Conservation (phyloP, 257 asterid species). For the Solanum chiquidenum region DNA sequence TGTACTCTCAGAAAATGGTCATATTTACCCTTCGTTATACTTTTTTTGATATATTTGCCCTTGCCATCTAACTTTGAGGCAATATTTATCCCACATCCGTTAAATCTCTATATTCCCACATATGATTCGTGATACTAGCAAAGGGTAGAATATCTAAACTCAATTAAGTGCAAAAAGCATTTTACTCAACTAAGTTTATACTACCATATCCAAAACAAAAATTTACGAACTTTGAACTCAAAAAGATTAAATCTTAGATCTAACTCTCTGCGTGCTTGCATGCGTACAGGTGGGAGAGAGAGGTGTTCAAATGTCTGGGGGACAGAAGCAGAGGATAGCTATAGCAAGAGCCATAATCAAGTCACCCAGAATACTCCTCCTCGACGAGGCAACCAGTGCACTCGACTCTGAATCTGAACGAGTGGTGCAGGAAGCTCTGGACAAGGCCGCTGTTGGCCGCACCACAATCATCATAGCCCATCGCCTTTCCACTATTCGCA, state of each 20-base stretch:
- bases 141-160: not conserved
- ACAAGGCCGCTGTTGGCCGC: slow-evolving; percentile 74
- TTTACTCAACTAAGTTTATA: not conserved
- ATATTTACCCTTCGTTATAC: too few species aligned
- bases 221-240: not conserved
- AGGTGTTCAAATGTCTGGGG: slow-evolving; percentile 96
- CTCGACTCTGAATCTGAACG: slow-evolving; percentile 81
- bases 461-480: slow-evolving; percentile 82
- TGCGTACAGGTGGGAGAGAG: slow-evolving; percentile 77
- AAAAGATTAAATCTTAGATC: not conserved
- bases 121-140: not conserved
- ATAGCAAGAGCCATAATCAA: slow-evolving; percentile 76
- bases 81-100: too few species aligned
- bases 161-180: not conserved
- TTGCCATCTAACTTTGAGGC: too few species aligned
- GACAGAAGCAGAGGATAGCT: slow-evolving; percentile 91
- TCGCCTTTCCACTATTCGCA: slow-evolving; percentile 85
- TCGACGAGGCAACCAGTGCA: slow-evolving; percentile 96
- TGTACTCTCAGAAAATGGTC: not conserved
- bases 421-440: slow-evolving; percentile 76
- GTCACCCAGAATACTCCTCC: slow-evolving; percentile 66
- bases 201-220: not conserved
- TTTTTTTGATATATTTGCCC: too few species aligned
- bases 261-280: not conserved
- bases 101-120: too few species aligned